Evolutionary conservation across 2,329 filamentous ascomycete genomes (phyloP).

Genomic region (Raffaelea ambrosiae): DNA sequence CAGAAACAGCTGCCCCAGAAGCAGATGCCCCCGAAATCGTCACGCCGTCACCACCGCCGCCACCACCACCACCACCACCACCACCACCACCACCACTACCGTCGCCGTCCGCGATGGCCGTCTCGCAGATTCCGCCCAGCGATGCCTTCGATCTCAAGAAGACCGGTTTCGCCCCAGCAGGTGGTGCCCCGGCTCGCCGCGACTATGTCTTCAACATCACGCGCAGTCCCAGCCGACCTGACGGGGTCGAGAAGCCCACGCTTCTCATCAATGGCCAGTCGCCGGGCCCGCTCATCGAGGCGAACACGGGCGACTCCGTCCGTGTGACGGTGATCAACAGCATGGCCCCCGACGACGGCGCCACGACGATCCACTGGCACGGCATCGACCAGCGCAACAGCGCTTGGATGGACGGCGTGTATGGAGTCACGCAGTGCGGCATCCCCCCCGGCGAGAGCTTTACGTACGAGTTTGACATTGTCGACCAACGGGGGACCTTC

Average conservation of each 20-base stretch:
- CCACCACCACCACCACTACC: too few relatives aligned
- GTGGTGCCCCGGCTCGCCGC: too few relatives aligned
- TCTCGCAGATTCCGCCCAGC: too few relatives aligned
- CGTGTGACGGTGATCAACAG: conserved; percentile 55
- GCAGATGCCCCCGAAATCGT: too few relatives aligned
- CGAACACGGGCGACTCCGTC: conserved; percentile 32
- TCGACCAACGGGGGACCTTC: conserved; percentile 26
- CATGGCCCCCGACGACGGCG: not conserved
- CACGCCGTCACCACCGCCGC: too few relatives aligned
- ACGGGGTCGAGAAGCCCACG: conserved; percentile 28
- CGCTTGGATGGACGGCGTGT: conserved; percentile 11
- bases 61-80: too few relatives aligned
- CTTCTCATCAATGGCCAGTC: conserved; percentile 31
- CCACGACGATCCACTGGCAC: conserved; percentile 11
- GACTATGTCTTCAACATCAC: conserved; percentile 25
- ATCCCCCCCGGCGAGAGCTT: conserved; percentile 48
- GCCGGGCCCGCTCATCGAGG: conserved; percentile 35
- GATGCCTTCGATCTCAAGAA: too few relatives aligned
- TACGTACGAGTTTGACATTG: conserved; percentile 51
- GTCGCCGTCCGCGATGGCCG: too few relatives aligned
- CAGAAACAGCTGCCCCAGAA: too few relatives aligned
- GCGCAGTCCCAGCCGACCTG: conserved; percentile 22
- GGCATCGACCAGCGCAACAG: conserved; percentile 7
- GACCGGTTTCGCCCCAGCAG: too few relatives aligned
- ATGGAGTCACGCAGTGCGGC: conserved; percentile 45